Evolutionary conservation across 108 stramenopile species (phyloP).

Genomic region (Pseudonitzschia multistriata): DNA sequence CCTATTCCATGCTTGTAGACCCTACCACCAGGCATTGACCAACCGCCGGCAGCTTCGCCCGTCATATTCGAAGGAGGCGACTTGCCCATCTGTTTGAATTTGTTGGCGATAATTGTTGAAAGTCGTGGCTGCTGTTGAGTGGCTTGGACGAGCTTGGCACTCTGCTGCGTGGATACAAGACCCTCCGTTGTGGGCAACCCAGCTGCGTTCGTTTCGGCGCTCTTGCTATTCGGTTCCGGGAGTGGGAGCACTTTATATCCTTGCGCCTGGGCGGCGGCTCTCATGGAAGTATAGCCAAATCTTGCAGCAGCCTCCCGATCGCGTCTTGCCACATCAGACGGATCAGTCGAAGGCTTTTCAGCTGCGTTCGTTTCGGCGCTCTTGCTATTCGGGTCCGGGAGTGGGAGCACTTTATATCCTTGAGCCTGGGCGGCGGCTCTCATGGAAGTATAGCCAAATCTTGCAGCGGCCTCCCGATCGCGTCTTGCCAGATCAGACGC

Average conservation of each 20-base stretch:
- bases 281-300: no score
- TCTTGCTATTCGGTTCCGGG: not conserved
- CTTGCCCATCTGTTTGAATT: not conserved
- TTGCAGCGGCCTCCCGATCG: no score
- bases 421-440: no score
- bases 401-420: not conserved
- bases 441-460: no score
- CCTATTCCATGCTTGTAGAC: no score
- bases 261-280: no score
- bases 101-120: not conserved
- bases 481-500: no score
- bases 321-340: no score
- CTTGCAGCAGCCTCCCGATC: no score
- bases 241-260: not conserved
- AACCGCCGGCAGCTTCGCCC: no score
- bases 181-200: not conserved
- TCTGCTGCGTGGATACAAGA: not conserved
- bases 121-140: not conserved
- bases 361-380: constrained; percentile 1
- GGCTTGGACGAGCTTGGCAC: not conserved
- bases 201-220: not conserved
- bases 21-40: no score
- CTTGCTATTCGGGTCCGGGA: not conserved
- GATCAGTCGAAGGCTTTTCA: not conserved
- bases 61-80: not conserved